A percentile compares a stretch with the other conserved stretches of the same genome.
Conservation (phyloP, 768 basidiomycete species). For the Kwoniella dendrophila region DNA sequence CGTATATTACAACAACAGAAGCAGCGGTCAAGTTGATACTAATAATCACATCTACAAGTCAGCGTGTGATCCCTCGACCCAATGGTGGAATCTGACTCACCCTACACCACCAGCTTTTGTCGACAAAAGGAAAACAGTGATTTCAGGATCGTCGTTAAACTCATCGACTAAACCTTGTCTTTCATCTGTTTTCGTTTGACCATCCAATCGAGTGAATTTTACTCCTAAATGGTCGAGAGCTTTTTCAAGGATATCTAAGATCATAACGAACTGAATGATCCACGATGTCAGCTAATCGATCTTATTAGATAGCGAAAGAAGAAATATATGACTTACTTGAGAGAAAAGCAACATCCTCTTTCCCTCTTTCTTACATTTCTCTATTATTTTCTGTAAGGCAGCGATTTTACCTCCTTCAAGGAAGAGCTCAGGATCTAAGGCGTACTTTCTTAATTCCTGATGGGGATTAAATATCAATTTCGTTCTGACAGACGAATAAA, state of each 20-base stretch:
- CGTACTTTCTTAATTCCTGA: conserved; percentile 64
- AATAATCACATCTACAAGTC: neutral
- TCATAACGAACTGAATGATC: conserved; percentile 95
- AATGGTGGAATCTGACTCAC: conserved; percentile 24
- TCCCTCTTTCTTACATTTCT: conserved; percentile 66
- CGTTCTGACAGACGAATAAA: neutral
- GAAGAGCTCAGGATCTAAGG: conserved; percentile 74
- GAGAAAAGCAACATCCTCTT: conserved; percentile 92
- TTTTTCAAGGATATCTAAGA: conserved; percentile 86
- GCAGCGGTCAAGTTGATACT: conserved; percentile 96
- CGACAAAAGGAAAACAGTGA: conserved; percentile 85
- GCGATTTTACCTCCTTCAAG: conserved; percentile 85
- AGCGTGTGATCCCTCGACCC: neutral
- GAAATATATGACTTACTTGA: conserved; percentile 65
- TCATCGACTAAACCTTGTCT: conserved; percentile 93
- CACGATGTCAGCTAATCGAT: conserved; percentile 56
- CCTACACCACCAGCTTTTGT: conserved; percentile 72
- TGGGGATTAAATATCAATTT: neutral
- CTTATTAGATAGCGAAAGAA: neutral
- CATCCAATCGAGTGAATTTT: conserved; percentile 82
- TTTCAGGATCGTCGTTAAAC: conserved; percentile 83
- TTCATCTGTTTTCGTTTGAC: conserved; percentile 88
- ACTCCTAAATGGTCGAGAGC: conserved; percentile 72
- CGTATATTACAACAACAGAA: conserved; percentile 89
- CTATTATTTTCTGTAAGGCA: conserved; percentile 70